Percentiles rank a stretch among this genome's conserved stretches.
Conservation (phyloP, 371 early-diverging fungal species). For the Mucor plumbeus region DNA sequence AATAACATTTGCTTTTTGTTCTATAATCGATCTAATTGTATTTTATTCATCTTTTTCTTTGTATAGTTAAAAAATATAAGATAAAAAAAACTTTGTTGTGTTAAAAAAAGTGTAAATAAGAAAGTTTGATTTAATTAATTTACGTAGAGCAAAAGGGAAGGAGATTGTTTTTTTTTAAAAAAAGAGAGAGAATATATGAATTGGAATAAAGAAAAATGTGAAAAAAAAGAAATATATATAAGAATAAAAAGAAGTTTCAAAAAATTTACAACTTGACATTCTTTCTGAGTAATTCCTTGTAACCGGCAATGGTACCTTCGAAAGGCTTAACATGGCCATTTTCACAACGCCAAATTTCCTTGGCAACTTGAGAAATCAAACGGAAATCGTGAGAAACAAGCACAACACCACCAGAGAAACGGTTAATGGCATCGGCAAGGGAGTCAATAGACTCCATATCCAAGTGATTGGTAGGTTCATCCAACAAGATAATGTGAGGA, state of each 20-base stretch:
- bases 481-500: constrained; percentile 96
- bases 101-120: constrained; percentile 1
- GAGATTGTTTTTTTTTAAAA: neutral
- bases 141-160: neutral
- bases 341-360: constrained; percentile 97
- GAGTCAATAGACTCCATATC: constrained; percentile 98
- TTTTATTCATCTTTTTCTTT: constrained; percentile 6
- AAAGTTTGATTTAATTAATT: constrained; percentile 7
- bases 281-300: constrained; percentile 88
- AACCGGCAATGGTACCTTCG: constrained; percentile 84
- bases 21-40: constrained; percentile 9
- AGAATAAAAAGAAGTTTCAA: constrained; percentile 1
- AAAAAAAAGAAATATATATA: constrained; percentile 3
- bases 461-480: constrained; percentile 97
- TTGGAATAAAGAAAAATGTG: constrained; percentile 5
- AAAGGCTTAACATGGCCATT: constrained; percentile 76
- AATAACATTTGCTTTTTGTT: neutral
- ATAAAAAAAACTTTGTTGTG: neutral
- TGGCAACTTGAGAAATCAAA: constrained; percentile 94
- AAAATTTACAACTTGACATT: constrained; percentile 68
- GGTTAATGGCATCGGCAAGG: constrained; percentile 94
- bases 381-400: constrained; percentile 99
- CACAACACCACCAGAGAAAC: constrained; percentile 96
- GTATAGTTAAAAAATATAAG: neutral
- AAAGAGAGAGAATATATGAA: constrained; percentile 3